Percentiles rank a stretch among this genome's conserved stretches.
Conservation (phyloP, 805 yeast genomes). For the Candida argentea region DNA sequence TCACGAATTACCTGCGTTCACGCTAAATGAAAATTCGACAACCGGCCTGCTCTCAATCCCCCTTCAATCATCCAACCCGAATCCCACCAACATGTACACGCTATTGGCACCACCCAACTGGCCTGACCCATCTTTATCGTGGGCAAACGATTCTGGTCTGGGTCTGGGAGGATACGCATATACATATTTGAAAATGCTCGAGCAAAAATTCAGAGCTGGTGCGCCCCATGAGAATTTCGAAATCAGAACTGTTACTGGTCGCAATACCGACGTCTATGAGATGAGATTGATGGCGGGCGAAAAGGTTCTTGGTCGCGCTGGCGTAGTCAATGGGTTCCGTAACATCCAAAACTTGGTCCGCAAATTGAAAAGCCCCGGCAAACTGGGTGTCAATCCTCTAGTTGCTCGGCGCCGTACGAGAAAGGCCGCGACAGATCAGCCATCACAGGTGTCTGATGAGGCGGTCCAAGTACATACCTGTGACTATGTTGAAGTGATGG, state of each 20-base stretch:
- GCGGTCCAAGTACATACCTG: constrained; percentile 60
- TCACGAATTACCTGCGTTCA: neutral
- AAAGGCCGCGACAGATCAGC: constrained; percentile 10
- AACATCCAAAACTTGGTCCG: constrained; percentile 92
- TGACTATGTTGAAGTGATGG: constrained; percentile 91
- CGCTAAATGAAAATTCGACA: too few relatives aligned
- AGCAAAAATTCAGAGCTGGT: constrained; percentile 11
- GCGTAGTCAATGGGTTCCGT: constrained; percentile 77
- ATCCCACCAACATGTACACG: constrained; percentile 13
- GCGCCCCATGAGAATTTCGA: constrained; percentile 11
- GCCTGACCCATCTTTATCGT: constrained; percentile 50
- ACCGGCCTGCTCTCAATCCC: too few relatives aligned
- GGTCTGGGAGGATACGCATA: constrained; percentile 85
- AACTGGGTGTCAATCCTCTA: constrained; percentile 20
- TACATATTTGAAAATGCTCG: constrained; percentile 45
- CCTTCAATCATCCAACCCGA: neutral
- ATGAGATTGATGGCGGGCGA: constrained; percentile 39
- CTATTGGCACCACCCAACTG: constrained; percentile 45
- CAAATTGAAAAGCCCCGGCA: constrained; percentile 43
- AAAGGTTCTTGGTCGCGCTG: constrained; percentile 40
- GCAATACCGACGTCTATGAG: constrained; percentile 71
- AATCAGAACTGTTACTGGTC: constrained; percentile 44
- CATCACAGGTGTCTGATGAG: constrained; percentile 9
- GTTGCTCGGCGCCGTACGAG: constrained; percentile 38
- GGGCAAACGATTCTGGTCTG: constrained; percentile 73